Evolutionary conservation across 192 early-diverging fungal genomes (phyloP), one percentile per base, ranked within the genome.

Genomic region (Gryganskiella cystojenkinii): DNA sequence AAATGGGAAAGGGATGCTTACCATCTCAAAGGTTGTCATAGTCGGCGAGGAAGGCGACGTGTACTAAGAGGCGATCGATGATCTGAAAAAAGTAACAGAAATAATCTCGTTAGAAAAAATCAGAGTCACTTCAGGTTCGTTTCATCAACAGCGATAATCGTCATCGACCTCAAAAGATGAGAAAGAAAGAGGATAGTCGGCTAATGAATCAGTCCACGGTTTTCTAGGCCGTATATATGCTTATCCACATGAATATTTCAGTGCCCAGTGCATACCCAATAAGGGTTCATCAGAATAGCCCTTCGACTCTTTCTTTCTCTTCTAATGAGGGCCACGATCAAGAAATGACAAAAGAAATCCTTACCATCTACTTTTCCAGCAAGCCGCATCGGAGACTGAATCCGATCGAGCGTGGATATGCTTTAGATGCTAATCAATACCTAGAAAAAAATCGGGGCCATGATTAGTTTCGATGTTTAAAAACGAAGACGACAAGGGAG

Each of bases 181-280:
- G 37, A n/a, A n/a, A n/a, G n/a, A n/a, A n/a, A n/a, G n/a, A n/a
- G n/a, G n/a, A n/a, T n/a, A 42, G 47, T 28, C 52, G 52, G 61
- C 33, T 70, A 59, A 40, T 56, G 40, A 43, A 71, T 83, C 81
- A 83, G 81, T 72, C 78, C 70, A 79, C 76, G 79, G 81, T 83
- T 83, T 83, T 75, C 71, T 74, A 83, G 81, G 81, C 81, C 79
- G 81, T 83, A 71, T 65, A 66, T 61, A 76, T 73, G 81, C 81
- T 72, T 83, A 64, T 67, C 76, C 59, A 83, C 71, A 80, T 81
- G 42, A 44, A 63, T 44, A 59, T 76, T 83, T 89, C 86, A 88
- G 88, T 89, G 88, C 88, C 88, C 88, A 89, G 88, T 89, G 88
- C 88, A 81, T 80, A 27, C 84, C 84, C 52, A 50, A 70, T 58